Evolutionary conservation across 2,329 filamentous ascomycete species (phyloP).

Genomic region (Colletotrichum agaves): DNA sequence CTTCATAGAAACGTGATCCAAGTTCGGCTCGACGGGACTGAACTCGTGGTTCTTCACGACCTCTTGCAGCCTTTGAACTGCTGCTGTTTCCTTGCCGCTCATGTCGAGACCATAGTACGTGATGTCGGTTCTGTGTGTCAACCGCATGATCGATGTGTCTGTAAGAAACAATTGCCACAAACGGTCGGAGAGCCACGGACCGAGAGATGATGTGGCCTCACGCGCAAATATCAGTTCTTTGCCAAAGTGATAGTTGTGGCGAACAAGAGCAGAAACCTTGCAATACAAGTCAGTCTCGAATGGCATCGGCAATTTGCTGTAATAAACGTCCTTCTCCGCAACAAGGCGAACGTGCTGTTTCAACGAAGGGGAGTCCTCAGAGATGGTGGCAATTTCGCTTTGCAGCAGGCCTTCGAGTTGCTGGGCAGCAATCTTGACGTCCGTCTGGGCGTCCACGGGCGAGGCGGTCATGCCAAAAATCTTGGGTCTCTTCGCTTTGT

Average conservation of each 20-base stretch:
- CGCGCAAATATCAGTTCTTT: slow-evolving; percentile 69
- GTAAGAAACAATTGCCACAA: slow-evolving; percentile 80
- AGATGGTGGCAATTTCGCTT: slow-evolving; percentile 82
- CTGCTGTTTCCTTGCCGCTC: slow-evolving; percentile 63
- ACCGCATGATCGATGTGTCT: slow-evolving; percentile 68
- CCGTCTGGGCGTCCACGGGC: slow-evolving; percentile 84
- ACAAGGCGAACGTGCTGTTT: slow-evolving; percentile 54
- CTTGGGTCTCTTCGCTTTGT: slow-evolving; percentile 67
- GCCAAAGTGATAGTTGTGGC: slow-evolving; percentile 58
- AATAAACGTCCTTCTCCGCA: slow-evolving; percentile 58
- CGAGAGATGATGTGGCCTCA: slow-evolving; percentile 73
- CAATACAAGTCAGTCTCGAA: slow-evolving; percentile 74
- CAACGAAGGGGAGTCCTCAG: slow-evolving; percentile 53
- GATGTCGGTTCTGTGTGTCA: slow-evolving; percentile 64
- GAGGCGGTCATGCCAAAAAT: slow-evolving; percentile 98
- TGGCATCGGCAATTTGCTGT: slow-evolving; percentile 56
- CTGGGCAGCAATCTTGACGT: slow-evolving; percentile 75
- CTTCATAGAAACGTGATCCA: slow-evolving; percentile 74
- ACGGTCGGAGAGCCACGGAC: slow-evolving; percentile 85
- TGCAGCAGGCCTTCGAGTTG: slow-evolving; percentile 83
- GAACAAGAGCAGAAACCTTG: slow-evolving; percentile 60
- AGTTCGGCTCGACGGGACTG: slow-evolving; percentile 43
- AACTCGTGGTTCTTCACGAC: slow-evolving; percentile 66
- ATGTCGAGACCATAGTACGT: slow-evolving; percentile 41
- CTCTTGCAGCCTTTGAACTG: slow-evolving; percentile 68